Evolutionary conservation across 2,329 filamentous ascomycete species (phyloP).

Genomic region (Colletotrichum echinochloae): DNA sequence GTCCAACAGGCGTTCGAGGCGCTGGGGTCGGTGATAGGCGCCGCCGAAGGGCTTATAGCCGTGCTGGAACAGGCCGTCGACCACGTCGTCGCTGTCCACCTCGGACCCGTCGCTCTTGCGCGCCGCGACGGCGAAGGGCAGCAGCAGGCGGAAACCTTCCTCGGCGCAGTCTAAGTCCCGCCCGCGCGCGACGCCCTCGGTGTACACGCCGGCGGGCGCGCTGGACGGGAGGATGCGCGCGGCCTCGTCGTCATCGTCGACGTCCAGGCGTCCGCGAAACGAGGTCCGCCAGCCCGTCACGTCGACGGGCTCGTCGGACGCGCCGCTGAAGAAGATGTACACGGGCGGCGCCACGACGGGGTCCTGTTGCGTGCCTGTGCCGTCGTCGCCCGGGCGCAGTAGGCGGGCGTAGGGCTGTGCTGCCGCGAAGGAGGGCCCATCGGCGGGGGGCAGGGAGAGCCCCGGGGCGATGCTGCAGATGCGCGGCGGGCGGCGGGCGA

Average conservation of each 20-base stretch:
- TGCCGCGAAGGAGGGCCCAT: neutral
- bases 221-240: constrained; percentile 36
- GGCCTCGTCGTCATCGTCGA: too few species aligned
- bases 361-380: too few species aligned
- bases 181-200: constrained; percentile 43
- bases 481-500: neutral
- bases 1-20: neutral
- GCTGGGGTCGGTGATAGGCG: constrained; percentile 42
- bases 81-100: constrained; percentile 34
- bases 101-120: constrained; percentile 46
- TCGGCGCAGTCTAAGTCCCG: constrained; percentile 35
- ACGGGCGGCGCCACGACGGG: constrained; percentile 44
- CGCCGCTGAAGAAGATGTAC: constrained; percentile 45
- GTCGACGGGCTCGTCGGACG: constrained; percentile 4
- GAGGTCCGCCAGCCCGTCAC: constrained; percentile 14
- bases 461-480: constrained; percentile 1
- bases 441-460: neutral
- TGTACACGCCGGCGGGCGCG: constrained; percentile 45
- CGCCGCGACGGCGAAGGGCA: constrained; percentile 44
- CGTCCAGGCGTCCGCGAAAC: constrained; percentile 8
- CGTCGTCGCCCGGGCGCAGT: neutral
- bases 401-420: neutral
- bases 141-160: constrained; percentile 47
- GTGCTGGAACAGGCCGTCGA: constrained; percentile 49
- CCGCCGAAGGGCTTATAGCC: constrained; percentile 50